Evolutionary conservation across 1,284 basidiomycete genomes (phyloP), one percentile per base, ranked within the genome.

Genomic region (Psilocybe mexicana): DNA sequence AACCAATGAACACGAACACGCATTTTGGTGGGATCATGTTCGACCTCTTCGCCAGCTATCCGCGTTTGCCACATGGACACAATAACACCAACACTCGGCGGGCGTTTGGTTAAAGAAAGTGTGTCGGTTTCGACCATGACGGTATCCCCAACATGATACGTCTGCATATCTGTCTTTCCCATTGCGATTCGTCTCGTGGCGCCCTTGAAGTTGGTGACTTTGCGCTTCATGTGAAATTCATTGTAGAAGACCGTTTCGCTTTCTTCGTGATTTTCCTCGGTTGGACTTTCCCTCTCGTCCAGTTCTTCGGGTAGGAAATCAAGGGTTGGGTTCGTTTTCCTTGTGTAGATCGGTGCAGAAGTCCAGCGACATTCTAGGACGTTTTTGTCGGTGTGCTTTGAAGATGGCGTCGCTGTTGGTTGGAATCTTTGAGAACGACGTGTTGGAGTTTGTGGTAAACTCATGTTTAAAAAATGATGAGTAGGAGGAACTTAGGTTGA

Each of bases 1-100:
- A 90, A 91, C 88, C 88, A 90, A 62, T 90, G 88, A 33, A 90
- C 70, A 40, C 81, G 78, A 33, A 88, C 70, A 52, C 79, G 75
- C 73, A 84, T 81, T 52, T 71, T 76, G 24, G 61, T 61, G 6
- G 65, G 64, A 25, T 72, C 72, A 5, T 48, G 58, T 11, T 47
- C 51, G 1, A 52, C 48, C 6, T 63, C 59, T 30, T 63, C 61
- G 1, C 59, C 69, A 33, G 61, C 63, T 49, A 47, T 58, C 55
- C 69, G 66, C n/a, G 81, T 74, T 54, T 85, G 82, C 86, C 87
- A 90, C 76, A 90, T 82, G 0, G 85, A 78, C 14, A 81, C 71
- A 52, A 90, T 84, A 49, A 88, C 82, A 2, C 81, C 88, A 43
- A 90, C 72, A 61, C 87, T 90, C 0, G 84, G 81, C 11, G 73